Conservation (phyloP, 345 rosid species). For the Eucalyptus regnans region DNA sequence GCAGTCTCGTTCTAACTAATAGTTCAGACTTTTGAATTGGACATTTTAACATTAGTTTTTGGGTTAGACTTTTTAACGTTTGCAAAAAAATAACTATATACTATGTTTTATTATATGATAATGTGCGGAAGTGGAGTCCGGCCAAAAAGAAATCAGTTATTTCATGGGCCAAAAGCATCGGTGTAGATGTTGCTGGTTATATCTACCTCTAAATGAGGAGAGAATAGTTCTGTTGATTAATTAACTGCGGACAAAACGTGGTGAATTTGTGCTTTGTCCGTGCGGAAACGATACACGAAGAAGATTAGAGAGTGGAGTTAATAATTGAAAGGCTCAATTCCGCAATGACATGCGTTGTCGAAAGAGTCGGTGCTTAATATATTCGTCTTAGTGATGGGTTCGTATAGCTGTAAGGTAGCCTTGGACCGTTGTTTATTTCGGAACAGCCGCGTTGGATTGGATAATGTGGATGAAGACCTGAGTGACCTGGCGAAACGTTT, state of each 20-base stretch:
- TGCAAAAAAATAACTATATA: neutral
- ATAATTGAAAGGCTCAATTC: neutral
- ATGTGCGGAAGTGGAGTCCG: neutral
- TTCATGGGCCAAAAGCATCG: neutral
- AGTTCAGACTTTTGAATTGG: fast-evolving
- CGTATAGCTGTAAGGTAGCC: neutral
- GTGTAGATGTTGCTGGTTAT: neutral
- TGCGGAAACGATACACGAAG: neutral
- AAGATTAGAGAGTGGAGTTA: neutral
- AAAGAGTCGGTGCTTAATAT: neutral
- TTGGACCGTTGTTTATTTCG: neutral
- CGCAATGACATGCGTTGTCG: neutral
- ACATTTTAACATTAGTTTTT: neutral
- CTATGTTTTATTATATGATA: neutral
- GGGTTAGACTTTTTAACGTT: neutral
- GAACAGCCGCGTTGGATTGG: neutral
- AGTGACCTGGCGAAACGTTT: neutral
- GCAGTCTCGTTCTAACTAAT: fast-evolving
- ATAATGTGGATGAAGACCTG: neutral
- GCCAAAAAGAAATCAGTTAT: neutral
- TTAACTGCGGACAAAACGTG: neutral
- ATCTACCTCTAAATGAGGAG: neutral
- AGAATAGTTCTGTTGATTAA: neutral
- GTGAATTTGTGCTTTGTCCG: neutral
- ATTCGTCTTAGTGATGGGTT: neutral